Percentiles rank a stretch among this genome's conserved stretches.
Conservation (phyloP, 495 filamentous ascomycete species). For the Penicillium arizonense region DNA sequence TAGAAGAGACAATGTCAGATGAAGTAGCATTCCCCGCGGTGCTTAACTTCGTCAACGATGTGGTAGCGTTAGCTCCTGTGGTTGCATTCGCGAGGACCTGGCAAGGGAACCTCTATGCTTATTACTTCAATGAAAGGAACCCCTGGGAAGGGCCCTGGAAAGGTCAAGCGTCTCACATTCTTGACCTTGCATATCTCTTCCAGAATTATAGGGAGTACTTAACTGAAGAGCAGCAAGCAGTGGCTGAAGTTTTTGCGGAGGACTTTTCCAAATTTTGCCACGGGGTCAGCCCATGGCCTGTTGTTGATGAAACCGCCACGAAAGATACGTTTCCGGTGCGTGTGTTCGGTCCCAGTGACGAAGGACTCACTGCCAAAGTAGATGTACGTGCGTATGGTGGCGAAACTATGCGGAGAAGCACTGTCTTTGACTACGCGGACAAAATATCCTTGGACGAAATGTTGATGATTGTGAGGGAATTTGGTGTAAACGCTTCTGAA, state of each 20-base stretch:
- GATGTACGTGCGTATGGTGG: conserved; percentile 19
- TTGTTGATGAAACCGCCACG: background rate
- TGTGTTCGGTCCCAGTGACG: conserved; percentile 26
- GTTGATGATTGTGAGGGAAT: too few relatives aligned
- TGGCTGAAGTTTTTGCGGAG: conserved; percentile 35
- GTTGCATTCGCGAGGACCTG: conserved; percentile 32
- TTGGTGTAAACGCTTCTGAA: too few relatives aligned
- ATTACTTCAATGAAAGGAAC: conserved; percentile 49
- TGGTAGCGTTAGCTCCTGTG: conserved; percentile 37
- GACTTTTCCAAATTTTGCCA: conserved; percentile 46
- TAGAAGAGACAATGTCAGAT: too few relatives aligned
- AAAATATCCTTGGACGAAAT: conserved; percentile 22
- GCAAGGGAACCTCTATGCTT: conserved; percentile 41
- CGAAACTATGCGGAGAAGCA: conserved; percentile 20
- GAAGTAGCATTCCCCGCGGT: conserved; percentile 5
- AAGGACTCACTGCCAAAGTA: conserved; percentile 2
- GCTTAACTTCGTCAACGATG: conserved; percentile 39
- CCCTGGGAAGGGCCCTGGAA: conserved; percentile 49
- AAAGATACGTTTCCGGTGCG: conserved; percentile 19
- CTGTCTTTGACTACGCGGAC: conserved; percentile 19
- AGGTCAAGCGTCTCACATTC: conserved; percentile 38
- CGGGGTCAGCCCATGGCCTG: conserved; percentile 37
- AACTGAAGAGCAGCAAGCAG: conserved; percentile 23
- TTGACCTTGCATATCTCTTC: conserved; percentile 47
- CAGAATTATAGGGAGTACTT: conserved; percentile 44